phyloP scores from a whole-genome alignment of 306 rosid genomes.

The Castanospermum australe region DNA sequence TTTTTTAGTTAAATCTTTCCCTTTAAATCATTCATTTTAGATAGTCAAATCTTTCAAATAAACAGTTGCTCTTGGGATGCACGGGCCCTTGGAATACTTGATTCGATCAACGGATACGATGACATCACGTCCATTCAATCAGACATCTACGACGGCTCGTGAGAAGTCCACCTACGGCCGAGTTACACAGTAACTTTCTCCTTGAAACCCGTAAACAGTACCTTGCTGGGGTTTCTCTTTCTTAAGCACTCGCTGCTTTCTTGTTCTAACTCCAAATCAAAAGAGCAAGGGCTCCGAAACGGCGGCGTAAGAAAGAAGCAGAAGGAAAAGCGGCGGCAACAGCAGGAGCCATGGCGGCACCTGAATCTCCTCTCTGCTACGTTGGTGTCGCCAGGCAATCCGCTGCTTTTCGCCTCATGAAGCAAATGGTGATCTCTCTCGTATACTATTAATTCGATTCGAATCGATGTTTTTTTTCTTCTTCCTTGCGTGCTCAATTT shows the following conservation, averaged over 20 bases:
- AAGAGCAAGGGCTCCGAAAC: not conserved
- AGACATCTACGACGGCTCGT: not conserved
- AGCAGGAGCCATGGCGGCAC: constrained; percentile 74
- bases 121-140: not conserved
- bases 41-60: too few species aligned
- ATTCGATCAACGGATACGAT: not conserved
- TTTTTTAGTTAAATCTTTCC: too few species aligned
- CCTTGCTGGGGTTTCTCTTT: not conserved
- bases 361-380: constrained; percentile 83
- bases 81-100: too few species aligned
- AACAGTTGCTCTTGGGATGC: too few species aligned
- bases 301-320: not conserved
- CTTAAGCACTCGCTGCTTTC: too few species aligned
- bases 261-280: too few species aligned
- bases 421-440: constrained; percentile 71
- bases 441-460: too few species aligned
- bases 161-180: not conserved
- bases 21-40: too few species aligned
- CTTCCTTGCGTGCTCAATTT: not conserved
- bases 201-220: not conserved
- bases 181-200: not conserved
- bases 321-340: not conserved
- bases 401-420: constrained; percentile 97
- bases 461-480: not conserved
- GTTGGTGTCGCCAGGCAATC: constrained; percentile 89